Conservation (phyloP, 306 rosid species). For the Vicia sativa region DNA sequence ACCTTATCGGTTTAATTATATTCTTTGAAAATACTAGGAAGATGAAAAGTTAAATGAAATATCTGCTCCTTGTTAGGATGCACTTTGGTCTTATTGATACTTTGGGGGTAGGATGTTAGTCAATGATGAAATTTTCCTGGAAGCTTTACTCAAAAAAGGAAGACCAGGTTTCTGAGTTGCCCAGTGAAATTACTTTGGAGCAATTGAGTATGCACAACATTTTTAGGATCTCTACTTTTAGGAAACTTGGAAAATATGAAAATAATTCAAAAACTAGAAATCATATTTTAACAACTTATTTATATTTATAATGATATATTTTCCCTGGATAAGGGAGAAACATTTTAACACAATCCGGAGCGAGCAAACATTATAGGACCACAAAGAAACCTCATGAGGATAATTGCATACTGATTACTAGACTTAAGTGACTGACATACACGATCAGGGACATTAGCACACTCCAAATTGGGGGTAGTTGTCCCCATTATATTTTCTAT, state of each 20-base stretch:
- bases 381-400: background rate
- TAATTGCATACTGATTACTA: constrained; percentile 9
- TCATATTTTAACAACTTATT: background rate
- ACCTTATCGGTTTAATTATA: constrained; percentile 8
- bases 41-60: constrained; percentile 19
- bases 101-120: constrained; percentile 17
- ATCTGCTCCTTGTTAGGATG: constrained; percentile 4
- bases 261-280: constrained; percentile 2
- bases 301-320: constrained; percentile 12
- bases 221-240: constrained; percentile 20
- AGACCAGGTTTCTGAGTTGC: constrained; percentile 16
- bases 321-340: background rate
- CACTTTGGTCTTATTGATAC: constrained; percentile 10
- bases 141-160: constrained; percentile 13
- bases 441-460: too few relatives aligned
- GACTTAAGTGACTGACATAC: background rate
- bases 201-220: constrained; percentile 2
- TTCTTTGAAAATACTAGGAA: constrained; percentile 13
- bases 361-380: background rate
- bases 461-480: too few relatives aligned
- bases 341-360: background rate
- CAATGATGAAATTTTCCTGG: constrained; percentile 9
- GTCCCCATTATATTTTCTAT: too few relatives aligned
- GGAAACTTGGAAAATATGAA: constrained; percentile 19
- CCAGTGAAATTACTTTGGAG: background rate